Base-by-base conservation (phyloP, 192 early-diverging fungal species). In the Dispira simplex region DNA sequence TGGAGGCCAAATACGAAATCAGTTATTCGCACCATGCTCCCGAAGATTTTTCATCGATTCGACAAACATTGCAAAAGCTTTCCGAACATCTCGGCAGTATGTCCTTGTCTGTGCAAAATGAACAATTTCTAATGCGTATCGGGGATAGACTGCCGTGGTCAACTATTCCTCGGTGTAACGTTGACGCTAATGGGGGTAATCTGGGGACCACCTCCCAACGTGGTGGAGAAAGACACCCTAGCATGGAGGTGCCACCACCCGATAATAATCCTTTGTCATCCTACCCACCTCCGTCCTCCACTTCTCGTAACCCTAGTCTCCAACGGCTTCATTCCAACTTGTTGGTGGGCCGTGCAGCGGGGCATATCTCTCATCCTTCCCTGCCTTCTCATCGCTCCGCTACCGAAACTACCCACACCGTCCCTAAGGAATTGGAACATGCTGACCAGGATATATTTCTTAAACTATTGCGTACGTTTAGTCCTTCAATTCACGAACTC, bases 401-500 rank as follows among this genome's bases (percentile, higher is more conserved):
- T 25, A 28, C 25, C 54, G 11, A 12, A 56, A 28, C 32, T 9
- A 13, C 20, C 54, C 21, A 20, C 4, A 25, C n/a, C 3, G 58
- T 60, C 1, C 25, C 58, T 16, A 60, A 45, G 12, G 39, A 62
- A 46, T 0, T 44, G 8, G 14, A 14, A 8, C 6, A 62, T n/a
- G 44, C 59, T 16, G 39, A 62, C 59, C 59, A 20, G 28, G 16
- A 44, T 20, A 20, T 62, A 2, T 44, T 46, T 14, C 14, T 44
- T 16, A 39, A 62, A 10, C 14, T 62, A 21, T 14, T 62, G 11
- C 44, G n/a, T 3, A 32, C 18, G 12, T 62, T 62, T 14, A 21
- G 43, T 2, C 59, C 59, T 9, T 44, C 59, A 13, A 44, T 62
- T 14, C 59, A 62, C n/a, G 59, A 62, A 44, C 59, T 62, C 18